phyloP scores from a whole-genome alignment of 164 flowering plant species.

The Amborella trichopoda region DNA sequence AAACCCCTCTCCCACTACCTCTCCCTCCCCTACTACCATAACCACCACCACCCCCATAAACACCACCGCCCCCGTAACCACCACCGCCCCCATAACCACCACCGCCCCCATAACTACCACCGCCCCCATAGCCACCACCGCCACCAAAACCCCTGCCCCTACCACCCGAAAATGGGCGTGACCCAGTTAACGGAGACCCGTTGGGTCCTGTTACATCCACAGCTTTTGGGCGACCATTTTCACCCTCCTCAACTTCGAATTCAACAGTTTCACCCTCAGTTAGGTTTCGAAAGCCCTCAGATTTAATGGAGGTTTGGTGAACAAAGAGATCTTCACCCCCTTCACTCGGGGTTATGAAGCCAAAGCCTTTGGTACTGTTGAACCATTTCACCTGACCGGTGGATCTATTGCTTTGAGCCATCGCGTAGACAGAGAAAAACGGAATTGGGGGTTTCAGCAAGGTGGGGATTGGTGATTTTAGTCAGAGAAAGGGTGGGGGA shows the following conservation, averaged over 20 bases:
- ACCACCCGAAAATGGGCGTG: slow-evolving; percentile 25
- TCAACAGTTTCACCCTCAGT: slow-evolving; percentile 73
- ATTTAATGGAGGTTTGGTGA: slow-evolving; percentile 69
- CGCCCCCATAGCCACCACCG: slow-evolving; percentile 19
- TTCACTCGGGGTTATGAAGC: slow-evolving; percentile 83
- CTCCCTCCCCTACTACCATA: slow-evolving; percentile 23
- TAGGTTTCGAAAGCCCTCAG: slow-evolving; percentile 77
- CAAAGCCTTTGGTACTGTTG: slow-evolving; percentile 65
- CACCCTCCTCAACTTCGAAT: slow-evolving; percentile 40
- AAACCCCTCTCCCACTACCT: slow-evolving; percentile 22
- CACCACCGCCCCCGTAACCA: slow-evolving; percentile 23
- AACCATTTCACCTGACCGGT: slow-evolving; percentile 85
- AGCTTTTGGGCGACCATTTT: slow-evolving; percentile 69
- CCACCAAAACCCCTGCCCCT: slow-evolving; percentile 22
- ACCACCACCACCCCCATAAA: slow-evolving; percentile 23
- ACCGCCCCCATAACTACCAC: slow-evolving; percentile 17
- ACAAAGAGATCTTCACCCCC: slow-evolving; percentile 91
- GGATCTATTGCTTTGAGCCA: slow-evolving; percentile 20
- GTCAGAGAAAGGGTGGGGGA: no score
- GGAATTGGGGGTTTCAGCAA: no score
- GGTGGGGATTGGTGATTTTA: no score
- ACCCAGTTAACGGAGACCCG: slow-evolving; percentile 25
- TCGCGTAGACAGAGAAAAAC: no score
- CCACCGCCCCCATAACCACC: slow-evolving; percentile 23
- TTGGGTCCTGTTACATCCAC: slow-evolving; percentile 78